phyloP scores from a whole-genome alignment of 305 asterid genomes.

The Withania somnifera region DNA sequence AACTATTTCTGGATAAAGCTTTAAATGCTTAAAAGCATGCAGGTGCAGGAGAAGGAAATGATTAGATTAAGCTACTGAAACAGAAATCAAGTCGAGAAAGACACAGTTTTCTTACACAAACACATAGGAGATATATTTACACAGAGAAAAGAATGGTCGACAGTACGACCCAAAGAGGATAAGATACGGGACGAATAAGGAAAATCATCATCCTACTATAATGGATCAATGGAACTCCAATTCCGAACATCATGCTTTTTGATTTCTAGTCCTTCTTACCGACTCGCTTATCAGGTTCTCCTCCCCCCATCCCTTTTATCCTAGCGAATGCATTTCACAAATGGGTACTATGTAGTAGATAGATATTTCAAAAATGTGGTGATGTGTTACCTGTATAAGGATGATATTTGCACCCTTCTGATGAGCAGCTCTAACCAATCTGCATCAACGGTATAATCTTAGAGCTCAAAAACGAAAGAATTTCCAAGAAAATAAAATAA shows the following conservation, averaged over 20 bases:
- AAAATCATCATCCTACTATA: not conserved
- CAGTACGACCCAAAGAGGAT: not conserved
- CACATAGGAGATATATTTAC: not conserved
- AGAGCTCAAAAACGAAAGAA: not conserved
- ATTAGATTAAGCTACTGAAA: not conserved
- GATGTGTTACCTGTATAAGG: slow-evolving; percentile 60
- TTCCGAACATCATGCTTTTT: not conserved
- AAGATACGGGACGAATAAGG: not conserved
- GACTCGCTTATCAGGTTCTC: not conserved
- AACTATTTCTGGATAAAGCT: not conserved
- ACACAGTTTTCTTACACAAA: not conserved
- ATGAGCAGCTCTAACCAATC: slow-evolving; percentile 86
- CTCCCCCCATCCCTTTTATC: not conserved
- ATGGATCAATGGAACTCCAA: not conserved
- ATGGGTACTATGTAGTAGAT: not conserved
- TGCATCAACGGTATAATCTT: slow-evolving; percentile 27
- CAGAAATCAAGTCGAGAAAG: not conserved
- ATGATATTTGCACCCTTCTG: slow-evolving; percentile 81
- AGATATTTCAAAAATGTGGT: not conserved
- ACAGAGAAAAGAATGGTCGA: not conserved
- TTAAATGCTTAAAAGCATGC: not conserved
- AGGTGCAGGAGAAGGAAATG: not conserved
- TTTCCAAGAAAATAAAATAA: not conserved
- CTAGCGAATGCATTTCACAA: not conserved
- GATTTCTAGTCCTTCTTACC: not conserved